Percentiles rank a stretch among this genome's conserved stretches.
Evolutionary conservation across 805 yeast genomes (phyloP).

Genomic region (Pichia sporocuriosa): DNA sequence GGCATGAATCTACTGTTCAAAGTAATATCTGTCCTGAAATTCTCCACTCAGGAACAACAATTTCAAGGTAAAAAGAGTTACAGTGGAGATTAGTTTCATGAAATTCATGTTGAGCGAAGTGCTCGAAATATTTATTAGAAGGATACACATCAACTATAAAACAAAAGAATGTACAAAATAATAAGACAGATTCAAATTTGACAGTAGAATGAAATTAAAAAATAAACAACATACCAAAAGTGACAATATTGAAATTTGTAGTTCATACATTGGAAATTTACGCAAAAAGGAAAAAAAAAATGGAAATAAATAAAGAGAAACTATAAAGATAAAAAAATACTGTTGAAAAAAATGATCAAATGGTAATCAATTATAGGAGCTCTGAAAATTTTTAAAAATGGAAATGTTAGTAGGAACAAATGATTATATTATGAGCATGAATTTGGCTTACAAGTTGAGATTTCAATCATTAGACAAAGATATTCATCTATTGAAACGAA

Average conservation of each 20-base stretch:
- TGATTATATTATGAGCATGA: too few relatives aligned
- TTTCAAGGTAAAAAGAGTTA: too few relatives aligned
- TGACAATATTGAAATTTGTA: conserved; percentile 3
- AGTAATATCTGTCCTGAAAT: too few relatives aligned
- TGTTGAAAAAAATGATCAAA: background rate
- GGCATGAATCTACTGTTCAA: too few relatives aligned
- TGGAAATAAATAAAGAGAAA: background rate
- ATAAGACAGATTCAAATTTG: background rate
- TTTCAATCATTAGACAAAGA: background rate
- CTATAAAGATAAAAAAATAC: background rate
- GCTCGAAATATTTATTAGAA: too few relatives aligned
- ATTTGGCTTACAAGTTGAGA: background rate
- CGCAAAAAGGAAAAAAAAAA: background rate
- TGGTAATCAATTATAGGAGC: background rate
- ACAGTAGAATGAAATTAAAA: background rate
- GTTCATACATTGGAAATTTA: conserved; percentile 1
- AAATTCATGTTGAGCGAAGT: too few relatives aligned
- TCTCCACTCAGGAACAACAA: too few relatives aligned
- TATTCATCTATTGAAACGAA: background rate
- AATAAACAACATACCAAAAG: conserved; percentile 10
- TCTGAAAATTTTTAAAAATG: too few relatives aligned
- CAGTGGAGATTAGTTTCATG: too few relatives aligned
- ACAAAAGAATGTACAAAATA: too few relatives aligned
- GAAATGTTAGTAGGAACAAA: too few relatives aligned
- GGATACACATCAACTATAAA: too few relatives aligned